These are phyloP conservation scores for Endocladia muricata DNA, from an alignment of 31 red algal genomes.

Conservation along the genomic window DNA sequence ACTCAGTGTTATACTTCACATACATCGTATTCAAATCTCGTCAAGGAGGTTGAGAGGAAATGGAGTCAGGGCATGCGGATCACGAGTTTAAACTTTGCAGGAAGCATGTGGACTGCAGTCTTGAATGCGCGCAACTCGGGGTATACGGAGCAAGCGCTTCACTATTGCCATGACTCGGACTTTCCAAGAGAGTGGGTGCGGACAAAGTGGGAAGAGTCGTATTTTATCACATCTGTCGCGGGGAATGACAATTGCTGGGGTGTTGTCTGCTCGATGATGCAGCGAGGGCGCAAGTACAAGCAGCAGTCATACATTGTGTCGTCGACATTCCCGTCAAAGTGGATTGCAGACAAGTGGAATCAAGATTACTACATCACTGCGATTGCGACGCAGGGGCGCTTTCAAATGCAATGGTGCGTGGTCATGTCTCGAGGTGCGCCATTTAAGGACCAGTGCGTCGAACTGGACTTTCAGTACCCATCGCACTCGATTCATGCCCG, in stretches of 20 bases:
- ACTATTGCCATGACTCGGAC: conserved; percentile 92
- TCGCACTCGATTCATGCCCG: conserved; percentile 90
- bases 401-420: conserved; percentile 97
- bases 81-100: conserved; percentile 87
- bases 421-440: conserved; percentile 94
- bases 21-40: conserved; percentile 92
- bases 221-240: conserved; percentile 91
- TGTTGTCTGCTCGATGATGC: conserved; percentile 93
- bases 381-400: conserved; percentile 87
- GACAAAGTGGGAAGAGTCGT: conserved; percentile 90
- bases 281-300: conserved; percentile 81
- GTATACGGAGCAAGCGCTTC: conserved; percentile 85
- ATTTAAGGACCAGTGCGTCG: conserved; percentile 96
- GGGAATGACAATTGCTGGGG: conserved; percentile 95
- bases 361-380: conserved; percentile 94
- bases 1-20: conserved; percentile 97
- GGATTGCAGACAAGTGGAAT: conserved; percentile 97
- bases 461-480: conserved; percentile 97
- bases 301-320: conserved; percentile 99
- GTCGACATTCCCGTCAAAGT: conserved; percentile 96
- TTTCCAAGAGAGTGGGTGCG: conserved; percentile 96
- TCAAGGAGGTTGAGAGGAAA: conserved; percentile 96
- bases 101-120: conserved; percentile 97
- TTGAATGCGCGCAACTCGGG: conserved; percentile 83
- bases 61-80: conserved; percentile 94